Conservation (phyloP, 2,329 filamentous ascomycete species). For the Neopestalotiopsis clavispora region DNA sequence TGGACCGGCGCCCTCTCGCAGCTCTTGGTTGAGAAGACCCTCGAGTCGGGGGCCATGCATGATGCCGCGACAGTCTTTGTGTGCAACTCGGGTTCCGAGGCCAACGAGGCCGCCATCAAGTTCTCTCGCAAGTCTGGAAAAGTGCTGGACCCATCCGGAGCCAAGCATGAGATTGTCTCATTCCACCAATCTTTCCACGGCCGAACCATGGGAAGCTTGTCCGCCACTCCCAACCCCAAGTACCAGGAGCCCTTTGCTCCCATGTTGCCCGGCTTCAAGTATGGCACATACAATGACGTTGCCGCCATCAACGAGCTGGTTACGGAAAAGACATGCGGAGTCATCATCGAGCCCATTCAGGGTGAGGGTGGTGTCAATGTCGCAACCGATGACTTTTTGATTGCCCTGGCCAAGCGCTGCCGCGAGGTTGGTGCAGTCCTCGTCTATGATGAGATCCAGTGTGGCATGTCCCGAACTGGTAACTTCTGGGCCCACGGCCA, state of each 20-base stretch:
- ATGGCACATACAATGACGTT: constrained; percentile 86
- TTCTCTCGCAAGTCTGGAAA: constrained; percentile 93
- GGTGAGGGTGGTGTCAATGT: constrained; percentile 93
- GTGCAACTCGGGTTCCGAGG: constrained; percentile 95
- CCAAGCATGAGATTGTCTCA: constrained; percentile 84
- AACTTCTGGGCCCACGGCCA: constrained; percentile 85
- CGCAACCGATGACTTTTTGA: constrained; percentile 81
- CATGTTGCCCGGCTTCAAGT: constrained; percentile 92
- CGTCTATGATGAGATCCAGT: constrained; percentile 97
- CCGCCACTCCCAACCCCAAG: constrained; percentile 97
- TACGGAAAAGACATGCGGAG: constrained; percentile 86
- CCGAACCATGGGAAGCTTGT: constrained; percentile 91
- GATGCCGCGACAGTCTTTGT: constrained; percentile 83
- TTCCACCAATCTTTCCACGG: constrained; percentile 95
- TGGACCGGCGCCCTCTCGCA: constrained; percentile 93
- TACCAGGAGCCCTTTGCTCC: constrained; percentile 95
- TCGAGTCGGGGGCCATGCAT: constrained; percentile 80
- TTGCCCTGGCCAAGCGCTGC: constrained; percentile 82
- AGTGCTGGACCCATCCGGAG: constrained; percentile 69
- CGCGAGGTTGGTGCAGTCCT: constrained; percentile 86
- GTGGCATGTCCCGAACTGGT: constrained; percentile 86
- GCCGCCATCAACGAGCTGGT: constrained; percentile 73
- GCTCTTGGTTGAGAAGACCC: constrained; percentile 81
- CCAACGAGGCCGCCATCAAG: constrained; percentile 97
- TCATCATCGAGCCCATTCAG: constrained; percentile 96